phyloP scores from a whole-genome alignment of 2,329 filamentous ascomycete species.

The Trichoderma sp. region DNA sequence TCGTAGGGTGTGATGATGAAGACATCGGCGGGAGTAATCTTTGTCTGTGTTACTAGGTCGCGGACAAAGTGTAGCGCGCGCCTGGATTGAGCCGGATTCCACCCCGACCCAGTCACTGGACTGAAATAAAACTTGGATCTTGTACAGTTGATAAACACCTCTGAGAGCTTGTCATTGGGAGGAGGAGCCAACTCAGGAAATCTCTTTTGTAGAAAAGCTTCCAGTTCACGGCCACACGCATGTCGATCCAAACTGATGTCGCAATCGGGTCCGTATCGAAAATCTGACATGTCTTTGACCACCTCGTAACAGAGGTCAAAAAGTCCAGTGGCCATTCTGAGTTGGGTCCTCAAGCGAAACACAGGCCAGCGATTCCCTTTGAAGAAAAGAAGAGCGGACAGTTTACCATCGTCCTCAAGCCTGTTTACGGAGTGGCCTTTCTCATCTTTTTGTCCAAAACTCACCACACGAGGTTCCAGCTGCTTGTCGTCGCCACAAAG shows the following conservation, averaged over 20 bases:
- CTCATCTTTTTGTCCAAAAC: not conserved
- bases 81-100: slow-evolving; percentile 23
- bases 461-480: slow-evolving; percentile 23
- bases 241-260: not conserved
- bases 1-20: slow-evolving; percentile 25
- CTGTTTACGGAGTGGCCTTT: not conserved
- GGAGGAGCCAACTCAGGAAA: not conserved
- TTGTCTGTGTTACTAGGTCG: slow-evolving; percentile 21
- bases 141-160: slow-evolving; percentile 28
- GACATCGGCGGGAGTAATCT: slow-evolving; percentile 21
- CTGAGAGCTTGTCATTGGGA: not conserved
- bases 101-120: slow-evolving; percentile 6
- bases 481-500: slow-evolving; percentile 29
- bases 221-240: not conserved
- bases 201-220: not conserved
- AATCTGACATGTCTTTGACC: not conserved
- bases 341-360: not conserved
- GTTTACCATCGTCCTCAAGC: not conserved
- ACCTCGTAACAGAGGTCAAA: not conserved
- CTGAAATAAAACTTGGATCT: slow-evolving; percentile 1
- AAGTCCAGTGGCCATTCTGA: not conserved
- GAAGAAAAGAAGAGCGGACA: not conserved
- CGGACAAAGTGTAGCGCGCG: slow-evolving; percentile 25
- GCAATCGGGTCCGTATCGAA: not conserved
- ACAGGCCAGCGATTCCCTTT: not conserved